Percentiles rank a stretch among this genome's conserved stretches.
Conservation (phyloP, 208 protist species). For the Acanthamoeba castellanii region DNA sequence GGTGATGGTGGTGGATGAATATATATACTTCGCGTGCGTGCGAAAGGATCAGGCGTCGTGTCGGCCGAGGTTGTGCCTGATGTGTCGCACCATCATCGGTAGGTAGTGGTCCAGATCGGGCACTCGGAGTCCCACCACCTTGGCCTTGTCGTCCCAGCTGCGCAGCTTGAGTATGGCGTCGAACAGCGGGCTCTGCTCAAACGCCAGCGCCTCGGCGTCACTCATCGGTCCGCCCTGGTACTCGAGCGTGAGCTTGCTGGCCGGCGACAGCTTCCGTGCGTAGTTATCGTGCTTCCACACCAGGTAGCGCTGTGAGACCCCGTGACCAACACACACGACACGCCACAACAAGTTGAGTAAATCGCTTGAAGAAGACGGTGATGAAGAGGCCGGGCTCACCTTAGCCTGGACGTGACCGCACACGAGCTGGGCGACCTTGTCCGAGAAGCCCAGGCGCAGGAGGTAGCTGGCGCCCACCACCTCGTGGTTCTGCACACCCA, state of each 20-base stretch:
- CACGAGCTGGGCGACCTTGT: constrained; percentile 31
- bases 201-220: constrained; percentile 25
- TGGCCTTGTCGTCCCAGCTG: constrained; percentile 74
- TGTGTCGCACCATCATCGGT: constrained; percentile 59
- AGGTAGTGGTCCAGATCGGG: constrained; percentile 29
- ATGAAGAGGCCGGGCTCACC: background rate
- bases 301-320: background rate
- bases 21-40: too few species aligned
- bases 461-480: constrained; percentile 25
- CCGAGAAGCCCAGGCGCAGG: constrained; percentile 46
- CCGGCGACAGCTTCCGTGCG: constrained; percentile 46
- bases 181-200: constrained; percentile 52
- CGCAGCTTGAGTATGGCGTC: constrained; percentile 61
- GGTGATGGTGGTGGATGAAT: too few species aligned
- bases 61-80: constrained; percentile 9
- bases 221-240: constrained; percentile 69
- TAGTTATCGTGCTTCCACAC: constrained; percentile 60
- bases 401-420: constrained; percentile 57
- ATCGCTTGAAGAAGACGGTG: background rate
- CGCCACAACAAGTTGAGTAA: background rate
- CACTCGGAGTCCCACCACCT: constrained; percentile 60
- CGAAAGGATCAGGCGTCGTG: background rate
- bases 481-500: constrained; percentile 40
- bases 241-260: constrained; percentile 64
- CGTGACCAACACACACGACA: background rate